Conservation (phyloP, 2,329 filamentous ascomycete species). For the Fusarium pseudocircinatum region DNA sequence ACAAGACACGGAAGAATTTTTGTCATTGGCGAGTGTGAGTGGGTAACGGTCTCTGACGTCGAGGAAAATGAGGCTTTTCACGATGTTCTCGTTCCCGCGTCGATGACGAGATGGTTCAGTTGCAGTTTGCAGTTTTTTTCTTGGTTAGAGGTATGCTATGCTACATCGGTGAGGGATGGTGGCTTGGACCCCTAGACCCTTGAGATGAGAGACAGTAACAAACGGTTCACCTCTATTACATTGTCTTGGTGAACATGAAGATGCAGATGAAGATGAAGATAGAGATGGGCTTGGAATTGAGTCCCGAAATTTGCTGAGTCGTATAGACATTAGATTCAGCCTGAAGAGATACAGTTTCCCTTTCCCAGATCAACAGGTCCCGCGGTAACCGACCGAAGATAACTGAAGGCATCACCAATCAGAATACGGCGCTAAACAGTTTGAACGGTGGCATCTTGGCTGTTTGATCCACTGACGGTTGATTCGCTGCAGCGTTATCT, state of each 20-base stretch:
- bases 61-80: slow-evolving; percentile 30
- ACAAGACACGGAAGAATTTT: slow-evolving; percentile 14
- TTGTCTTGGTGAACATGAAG: not conserved
- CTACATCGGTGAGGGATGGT: slow-evolving; percentile 17
- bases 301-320: not conserved
- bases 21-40: slow-evolving; percentile 17
- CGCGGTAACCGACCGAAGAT: slow-evolving; percentile 32
- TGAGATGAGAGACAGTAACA: slow-evolving; percentile 1
- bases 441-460: not conserved
- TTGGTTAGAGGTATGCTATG: slow-evolving; percentile 7
- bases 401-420: slow-evolving; percentile 29
- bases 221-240: not conserved
- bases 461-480: not conserved
- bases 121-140: not conserved
- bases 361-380: slow-evolving; percentile 27
- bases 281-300: not conserved
- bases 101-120: slow-evolving; percentile 18
- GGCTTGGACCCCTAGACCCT: slow-evolving; percentile 26
- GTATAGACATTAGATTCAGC: slow-evolving; percentile 2
- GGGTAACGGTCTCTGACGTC: slow-evolving; percentile 29
- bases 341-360: slow-evolving; percentile 13
- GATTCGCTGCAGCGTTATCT: slow-evolving; percentile 28
- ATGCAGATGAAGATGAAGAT: not conserved
- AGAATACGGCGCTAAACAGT: slow-evolving; percentile 32
- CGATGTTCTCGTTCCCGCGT: slow-evolving; percentile 20